phyloP scores from a whole-genome alignment of 352 stramenopile species.

The Pythium dissotocum region DNA sequence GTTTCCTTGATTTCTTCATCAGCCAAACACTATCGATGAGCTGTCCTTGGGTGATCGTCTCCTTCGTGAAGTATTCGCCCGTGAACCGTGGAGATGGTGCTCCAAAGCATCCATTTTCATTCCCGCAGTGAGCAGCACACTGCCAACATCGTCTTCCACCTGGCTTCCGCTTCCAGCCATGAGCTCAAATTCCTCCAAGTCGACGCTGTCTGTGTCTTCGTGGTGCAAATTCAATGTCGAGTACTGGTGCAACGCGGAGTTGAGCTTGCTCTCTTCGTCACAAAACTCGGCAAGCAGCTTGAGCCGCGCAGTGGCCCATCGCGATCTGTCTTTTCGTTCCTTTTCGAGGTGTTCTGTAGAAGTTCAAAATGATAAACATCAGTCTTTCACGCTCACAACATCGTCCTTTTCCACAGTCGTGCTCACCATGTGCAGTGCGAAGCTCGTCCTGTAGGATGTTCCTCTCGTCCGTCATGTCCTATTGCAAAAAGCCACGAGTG shows the following conservation, averaged over 20 bases:
- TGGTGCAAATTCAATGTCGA: conserved; percentile 17
- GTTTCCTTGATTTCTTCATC: neutral
- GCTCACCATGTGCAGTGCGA: conserved; percentile 45
- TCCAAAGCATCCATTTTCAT: conserved; percentile 24
- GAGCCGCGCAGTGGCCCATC: conserved; percentile 65
- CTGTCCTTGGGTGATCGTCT: neutral
- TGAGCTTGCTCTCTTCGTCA: conserved; percentile 78
- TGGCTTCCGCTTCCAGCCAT: conserved; percentile 3
- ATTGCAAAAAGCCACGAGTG: neutral
- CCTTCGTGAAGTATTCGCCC: neutral
- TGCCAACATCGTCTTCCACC: conserved; percentile 12
- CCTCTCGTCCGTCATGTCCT: conserved; percentile 65
- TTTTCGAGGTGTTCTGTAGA: conserved; percentile 60
- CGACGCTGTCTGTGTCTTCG: conserved; percentile 2
- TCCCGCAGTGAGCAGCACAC: neutral
- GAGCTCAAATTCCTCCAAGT: conserved; percentile 5
- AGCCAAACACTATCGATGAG: conserved; percentile 10
- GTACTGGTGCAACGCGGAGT: conserved; percentile 26
- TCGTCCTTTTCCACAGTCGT: neutral
- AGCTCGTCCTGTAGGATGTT: conserved; percentile 54
- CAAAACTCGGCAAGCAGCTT: conserved; percentile 81
- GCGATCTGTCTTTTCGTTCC: conserved; percentile 61
- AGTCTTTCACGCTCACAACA: neutral
- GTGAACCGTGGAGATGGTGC: neutral
- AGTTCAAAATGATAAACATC: neutral